Base-by-base conservation (phyloP, 2,329 filamentous ascomycete species). In the Botrytis tulipae region DNA sequence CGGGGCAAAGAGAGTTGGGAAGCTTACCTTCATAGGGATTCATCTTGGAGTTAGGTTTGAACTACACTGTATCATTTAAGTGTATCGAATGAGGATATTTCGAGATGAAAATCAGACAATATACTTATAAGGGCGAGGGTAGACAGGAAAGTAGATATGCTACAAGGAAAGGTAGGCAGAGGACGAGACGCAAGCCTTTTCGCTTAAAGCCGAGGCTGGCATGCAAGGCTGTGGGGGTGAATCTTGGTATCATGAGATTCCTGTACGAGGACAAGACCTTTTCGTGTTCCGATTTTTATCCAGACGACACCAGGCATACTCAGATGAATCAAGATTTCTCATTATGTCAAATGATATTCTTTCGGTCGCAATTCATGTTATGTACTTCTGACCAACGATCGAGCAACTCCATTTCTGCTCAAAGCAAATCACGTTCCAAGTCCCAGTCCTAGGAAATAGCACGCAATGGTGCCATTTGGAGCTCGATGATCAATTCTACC, bases 21-120 rank as follows among this genome's bases (percentile, higher is more conserved):
- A 22, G 69, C 76, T 74, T 80, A 86, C 87, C 83, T 84, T 89
- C 87, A 81, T 89, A 89, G 77, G 87, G 87, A 29, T 85, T 88
- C 71, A 72, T 72, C 22, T 61, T 70, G 40, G 9, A 46, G n/a
- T 22, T 42, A 16, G 25, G n/a, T 6, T 68, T 3, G 6, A 8
- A 8, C 7, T 42, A 18, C 0, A 3, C 14, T 3, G 18, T 32
- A n/a, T 25, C 2, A 10, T n/a, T 10, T 32, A 18, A 42, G 32
- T 9, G 4, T 2, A 7, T 4, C 12, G 5, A n/a, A 44, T 32
- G 35, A 57, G 14, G 16, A 42, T 18, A 6, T 25, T 29, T 14
- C 4, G 54, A 42, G 22, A 20, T 40, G 3, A 0, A 1, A 16
- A 32, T 25, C 25, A 25, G 7, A 54, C 51, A 32, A 57, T 29